Percentiles rank a stretch among this genome's conserved stretches.
phyloP scores from a whole-genome alignment of 192 early-diverging fungal species.

The Linnemannia schmuckeri region DNA sequence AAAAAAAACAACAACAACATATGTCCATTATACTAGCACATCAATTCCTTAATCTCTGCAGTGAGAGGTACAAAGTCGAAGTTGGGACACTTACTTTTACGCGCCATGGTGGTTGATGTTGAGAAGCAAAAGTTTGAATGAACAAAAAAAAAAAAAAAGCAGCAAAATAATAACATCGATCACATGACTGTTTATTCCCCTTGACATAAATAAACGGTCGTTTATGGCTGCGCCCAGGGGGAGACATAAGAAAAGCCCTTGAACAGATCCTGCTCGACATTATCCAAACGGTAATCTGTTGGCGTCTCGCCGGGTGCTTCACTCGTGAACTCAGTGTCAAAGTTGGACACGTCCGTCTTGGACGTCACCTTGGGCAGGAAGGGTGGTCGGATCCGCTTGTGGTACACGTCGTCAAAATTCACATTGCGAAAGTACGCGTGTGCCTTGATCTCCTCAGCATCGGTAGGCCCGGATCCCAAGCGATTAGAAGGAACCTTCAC shows the following conservation, averaged over 20 bases:
- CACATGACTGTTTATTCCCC: neutral
- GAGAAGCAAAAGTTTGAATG: neutral
- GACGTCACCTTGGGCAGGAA: conserved; percentile 75
- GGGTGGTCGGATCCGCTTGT: conserved; percentile 73
- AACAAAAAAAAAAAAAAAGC: neutral
- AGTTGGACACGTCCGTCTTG: conserved; percentile 68
- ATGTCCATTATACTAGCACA: neutral
- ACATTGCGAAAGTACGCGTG: conserved; percentile 84
- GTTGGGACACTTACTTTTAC: neutral
- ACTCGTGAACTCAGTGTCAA: conserved; percentile 69
- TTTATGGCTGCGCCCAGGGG: conserved; percentile 24
- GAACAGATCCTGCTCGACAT: conserved; percentile 50
- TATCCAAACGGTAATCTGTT: conserved; percentile 45
- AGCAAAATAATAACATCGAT: neutral
- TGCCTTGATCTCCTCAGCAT: conserved; percentile 78
- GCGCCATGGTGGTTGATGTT: neutral
- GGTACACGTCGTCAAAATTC: conserved; percentile 84
- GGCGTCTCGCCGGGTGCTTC: conserved; percentile 60
- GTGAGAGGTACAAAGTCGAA: neutral
- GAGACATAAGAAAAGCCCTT: conserved; percentile 56
- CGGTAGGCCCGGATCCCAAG: conserved; percentile 70
- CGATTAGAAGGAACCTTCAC: conserved; percentile 70
- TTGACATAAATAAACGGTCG: neutral
- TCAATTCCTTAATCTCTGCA: too few relatives aligned
- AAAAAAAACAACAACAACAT: too few relatives aligned